Conservation (phyloP, 2,329 filamentous ascomycete genomes). For the Diaporthe vexans region DNA sequence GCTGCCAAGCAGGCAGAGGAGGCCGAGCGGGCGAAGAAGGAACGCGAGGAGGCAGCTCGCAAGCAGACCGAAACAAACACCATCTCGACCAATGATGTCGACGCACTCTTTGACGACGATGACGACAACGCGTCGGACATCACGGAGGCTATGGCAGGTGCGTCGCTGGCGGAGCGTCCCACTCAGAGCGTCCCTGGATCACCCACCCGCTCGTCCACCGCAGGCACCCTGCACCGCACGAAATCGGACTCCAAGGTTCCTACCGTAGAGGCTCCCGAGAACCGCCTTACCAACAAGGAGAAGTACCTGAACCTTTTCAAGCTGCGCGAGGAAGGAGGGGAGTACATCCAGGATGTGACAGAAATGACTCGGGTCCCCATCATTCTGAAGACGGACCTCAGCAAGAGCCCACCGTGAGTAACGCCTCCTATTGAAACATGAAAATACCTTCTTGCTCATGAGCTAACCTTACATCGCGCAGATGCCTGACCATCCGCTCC, state of each 20-base stretch:
- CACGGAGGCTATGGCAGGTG: slow-evolving; percentile 91
- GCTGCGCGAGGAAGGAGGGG: slow-evolving; percentile 90
- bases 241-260: slow-evolving; percentile 95
- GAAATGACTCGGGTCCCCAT: slow-evolving; percentile 99
- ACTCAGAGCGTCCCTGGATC: slow-evolving; percentile 97
- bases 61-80: slow-evolving; percentile 96
- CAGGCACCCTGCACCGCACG: slow-evolving; percentile 83
- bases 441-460: slow-evolving; percentile 53
- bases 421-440: slow-evolving; percentile 1
- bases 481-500: slow-evolving; percentile 86
- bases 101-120: slow-evolving; percentile 96
- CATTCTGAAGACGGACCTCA: slow-evolving; percentile 97
- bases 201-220: slow-evolving; percentile 79
- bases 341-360: slow-evolving; percentile 97
- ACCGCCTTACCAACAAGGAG: slow-evolving; percentile 91
- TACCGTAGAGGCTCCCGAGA: slow-evolving; percentile 80
- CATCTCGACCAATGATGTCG: slow-evolving; percentile 91
- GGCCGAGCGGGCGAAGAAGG: slow-evolving; percentile 84
- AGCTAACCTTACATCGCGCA: slow-evolving; percentile 51
- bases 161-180: slow-evolving; percentile 88
- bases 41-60: slow-evolving; percentile 90
- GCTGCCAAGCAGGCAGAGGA: slow-evolving; percentile 86
- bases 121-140: slow-evolving; percentile 90
- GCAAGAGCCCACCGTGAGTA: slow-evolving; percentile 99
- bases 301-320: slow-evolving; percentile 94